A percentile compares a stretch with the other conserved stretches of the same genome.
phyloP scores from a whole-genome alignment of 768 basidiomycete genomes.

The Mycena maculata region DNA sequence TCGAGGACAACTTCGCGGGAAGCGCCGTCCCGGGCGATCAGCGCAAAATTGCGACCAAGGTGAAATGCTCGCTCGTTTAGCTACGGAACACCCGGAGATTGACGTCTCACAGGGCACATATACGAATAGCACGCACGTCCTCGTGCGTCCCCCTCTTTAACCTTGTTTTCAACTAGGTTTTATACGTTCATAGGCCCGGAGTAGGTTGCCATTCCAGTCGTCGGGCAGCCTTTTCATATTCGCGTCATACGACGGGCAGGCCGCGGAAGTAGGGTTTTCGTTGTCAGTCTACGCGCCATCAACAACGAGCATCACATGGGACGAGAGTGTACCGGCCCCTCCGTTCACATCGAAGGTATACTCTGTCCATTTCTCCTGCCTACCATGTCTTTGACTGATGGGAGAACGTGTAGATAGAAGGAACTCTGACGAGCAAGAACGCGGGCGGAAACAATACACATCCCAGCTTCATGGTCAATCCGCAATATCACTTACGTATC shows the following conservation, averaged over 20 bases:
- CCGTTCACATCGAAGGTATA: conserved; percentile 55
- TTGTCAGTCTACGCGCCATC: conserved; percentile 67
- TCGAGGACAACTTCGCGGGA: conserved; percentile 54
- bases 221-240: conserved; percentile 63
- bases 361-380: background rate
- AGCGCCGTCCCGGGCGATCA: conserved; percentile 42
- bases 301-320: conserved; percentile 56
- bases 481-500: conserved; percentile 83
- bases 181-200: conserved; percentile 46
- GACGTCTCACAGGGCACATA: conserved; percentile 54
- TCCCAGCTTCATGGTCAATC: conserved; percentile 90
- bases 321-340: conserved; percentile 51
- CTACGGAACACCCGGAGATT: background rate
- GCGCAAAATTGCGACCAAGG: conserved; percentile 53
- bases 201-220: conserved; percentile 48
- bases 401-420: conserved; percentile 60
- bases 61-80: conserved; percentile 27
- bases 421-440: conserved; percentile 72
- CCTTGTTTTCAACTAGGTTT: background rate
- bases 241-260: conserved; percentile 77
- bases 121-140: conserved; percentile 63
- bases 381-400: background rate
- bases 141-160: conserved; percentile 45
- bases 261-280: conserved; percentile 72
- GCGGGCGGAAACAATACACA: conserved; percentile 87